A percentile compares a stretch with the other conserved stretches of the same genome.
Evolutionary conservation across 345 rosid species (phyloP).

Genomic region (Salix caprea): DNA sequence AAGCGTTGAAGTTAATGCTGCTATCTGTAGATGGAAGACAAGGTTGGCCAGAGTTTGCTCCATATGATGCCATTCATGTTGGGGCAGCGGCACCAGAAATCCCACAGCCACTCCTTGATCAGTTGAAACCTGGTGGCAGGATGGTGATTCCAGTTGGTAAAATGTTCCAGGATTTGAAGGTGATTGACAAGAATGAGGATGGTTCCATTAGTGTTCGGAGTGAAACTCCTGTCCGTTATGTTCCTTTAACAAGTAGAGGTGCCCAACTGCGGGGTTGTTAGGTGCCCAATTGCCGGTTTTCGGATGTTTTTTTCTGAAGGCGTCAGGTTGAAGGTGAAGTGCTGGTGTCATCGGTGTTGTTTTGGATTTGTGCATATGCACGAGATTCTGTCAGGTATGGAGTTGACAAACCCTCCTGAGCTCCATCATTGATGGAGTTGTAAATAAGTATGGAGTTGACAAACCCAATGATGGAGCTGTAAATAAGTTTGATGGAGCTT

Average conservation of each 20-base stretch:
- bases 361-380: constrained; percentile 1
- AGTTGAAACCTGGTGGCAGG: constrained; percentile 92
- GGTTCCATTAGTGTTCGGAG: constrained; percentile 59
- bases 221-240: constrained; percentile 83
- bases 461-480: no score
- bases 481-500: no score
- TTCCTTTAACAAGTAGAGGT: constrained; percentile 85
- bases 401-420: background rate
- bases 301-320: background rate
- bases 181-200: constrained; percentile 68
- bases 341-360: background rate
- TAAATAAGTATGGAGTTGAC: no score
- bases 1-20: background rate
- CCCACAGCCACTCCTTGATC: constrained; percentile 80
- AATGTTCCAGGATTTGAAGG: constrained; percentile 72
- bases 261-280: constrained; percentile 46
- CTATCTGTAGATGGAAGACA: constrained; percentile 69
- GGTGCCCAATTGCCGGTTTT: background rate
- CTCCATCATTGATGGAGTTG: background rate
- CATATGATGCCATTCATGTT: constrained; percentile 91
- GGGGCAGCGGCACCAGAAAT: constrained; percentile 96
- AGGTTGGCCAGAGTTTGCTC: constrained; percentile 85
- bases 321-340: background rate
- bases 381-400: background rate
- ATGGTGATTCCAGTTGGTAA: constrained; percentile 97